Conservation (phyloP, 176 grass and related monocot species). For the Zoysia japonica region DNA sequence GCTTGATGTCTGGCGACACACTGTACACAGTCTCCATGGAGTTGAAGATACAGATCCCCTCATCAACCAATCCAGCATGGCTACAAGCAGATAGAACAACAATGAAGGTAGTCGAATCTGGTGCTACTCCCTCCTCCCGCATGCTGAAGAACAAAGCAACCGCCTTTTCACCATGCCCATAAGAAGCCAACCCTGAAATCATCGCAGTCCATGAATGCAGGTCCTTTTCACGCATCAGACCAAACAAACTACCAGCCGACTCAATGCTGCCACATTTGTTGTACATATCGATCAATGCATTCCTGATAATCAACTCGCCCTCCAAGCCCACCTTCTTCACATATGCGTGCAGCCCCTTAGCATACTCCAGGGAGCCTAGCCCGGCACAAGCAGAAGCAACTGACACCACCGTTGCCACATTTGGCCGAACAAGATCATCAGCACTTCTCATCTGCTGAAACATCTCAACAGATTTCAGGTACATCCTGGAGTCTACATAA, state of each 20-base stretch:
- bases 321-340: conserved; percentile 55
- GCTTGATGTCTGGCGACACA: conserved; percentile 54
- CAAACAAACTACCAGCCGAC: conserved; percentile 45
- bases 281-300: conserved; percentile 59
- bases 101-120: conserved; percentile 65
- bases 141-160: conserved; percentile 50
- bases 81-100: conserved; percentile 72
- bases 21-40: conserved; percentile 55
- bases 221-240: conserved; percentile 54
- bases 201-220: conserved; percentile 67
- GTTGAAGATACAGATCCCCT: conserved; percentile 58
- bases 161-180: conserved; percentile 51
- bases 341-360: conserved; percentile 50
- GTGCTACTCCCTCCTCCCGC: conserved; percentile 30
- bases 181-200: conserved; percentile 59
- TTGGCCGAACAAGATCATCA: conserved; percentile 29
- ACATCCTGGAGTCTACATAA: conserved; percentile 24
- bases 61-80: conserved; percentile 70
- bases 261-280: conserved; percentile 62
- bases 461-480: conserved; percentile 30
- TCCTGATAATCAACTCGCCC: conserved; percentile 51
- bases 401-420: conserved; percentile 47
- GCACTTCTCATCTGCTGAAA: conserved; percentile 46
- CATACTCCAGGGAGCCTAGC: conserved; percentile 53
- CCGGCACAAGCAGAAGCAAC: conserved; percentile 41